A percentile compares a stretch with the other conserved stretches of the same genome.
These are phyloP conservation scores for Parietaria judaica DNA, from an alignment of 306 rosid genomes.

Conservation along the genomic window DNA sequence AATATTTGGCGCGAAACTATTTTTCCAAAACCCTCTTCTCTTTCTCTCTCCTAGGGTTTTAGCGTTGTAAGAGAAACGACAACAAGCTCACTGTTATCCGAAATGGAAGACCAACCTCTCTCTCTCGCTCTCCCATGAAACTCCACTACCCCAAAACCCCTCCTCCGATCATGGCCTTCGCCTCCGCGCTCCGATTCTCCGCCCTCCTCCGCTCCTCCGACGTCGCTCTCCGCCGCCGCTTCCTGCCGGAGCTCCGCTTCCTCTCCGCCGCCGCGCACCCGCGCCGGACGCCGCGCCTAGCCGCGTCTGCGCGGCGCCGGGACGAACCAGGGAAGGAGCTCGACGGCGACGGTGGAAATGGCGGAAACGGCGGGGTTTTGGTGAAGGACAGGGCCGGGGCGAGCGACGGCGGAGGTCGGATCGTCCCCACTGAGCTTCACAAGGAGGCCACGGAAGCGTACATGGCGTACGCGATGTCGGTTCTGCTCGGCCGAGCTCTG, in stretches of 20 bases:
- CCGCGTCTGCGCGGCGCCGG: constrained; percentile 21
- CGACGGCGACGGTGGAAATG: neutral
- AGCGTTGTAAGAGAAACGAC: neutral
- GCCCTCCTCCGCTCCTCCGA: constrained; percentile 41
- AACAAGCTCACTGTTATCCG: neutral
- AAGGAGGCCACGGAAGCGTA: constrained; percentile 86
- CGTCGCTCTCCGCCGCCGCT: constrained; percentile 22
- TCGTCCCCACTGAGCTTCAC: constrained; percentile 52
- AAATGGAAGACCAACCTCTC: neutral
- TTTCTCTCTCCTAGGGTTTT: neutral
- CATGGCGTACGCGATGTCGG: constrained; percentile 92
- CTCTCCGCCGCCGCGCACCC: constrained; percentile 29
- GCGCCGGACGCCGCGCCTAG: constrained; percentile 5
- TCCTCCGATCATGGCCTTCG: constrained; percentile 40
- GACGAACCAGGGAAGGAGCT: constrained; percentile 34
- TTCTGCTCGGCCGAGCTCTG: constrained; percentile 86
- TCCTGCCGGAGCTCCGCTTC: constrained; percentile 42
- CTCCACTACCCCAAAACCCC: constrained; percentile 10
- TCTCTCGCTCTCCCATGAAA: constrained; percentile 4
- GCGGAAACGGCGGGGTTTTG: constrained; percentile 51
- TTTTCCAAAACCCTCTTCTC: neutral
- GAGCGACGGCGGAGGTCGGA: constrained; percentile 28
- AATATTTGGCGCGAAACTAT: too few relatives aligned
- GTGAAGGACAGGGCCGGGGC: constrained; percentile 25
- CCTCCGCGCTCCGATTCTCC: constrained; percentile 57